Evolutionary conservation across 345 rosid species (phyloP).

Genomic region (Sisymbrium irio): DNA sequence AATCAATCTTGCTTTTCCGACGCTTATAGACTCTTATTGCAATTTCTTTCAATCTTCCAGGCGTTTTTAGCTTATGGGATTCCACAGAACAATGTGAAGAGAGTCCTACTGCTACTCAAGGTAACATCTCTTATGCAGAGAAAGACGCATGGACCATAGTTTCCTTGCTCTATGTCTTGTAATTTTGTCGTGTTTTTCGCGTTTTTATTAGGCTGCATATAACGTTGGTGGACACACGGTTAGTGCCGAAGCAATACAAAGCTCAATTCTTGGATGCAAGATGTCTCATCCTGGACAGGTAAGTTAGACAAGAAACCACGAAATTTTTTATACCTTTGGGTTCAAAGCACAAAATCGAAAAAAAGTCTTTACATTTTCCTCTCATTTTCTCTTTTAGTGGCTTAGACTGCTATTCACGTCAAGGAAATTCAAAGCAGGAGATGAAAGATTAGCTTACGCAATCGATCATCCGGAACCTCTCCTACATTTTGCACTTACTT

Average conservation of each 20-base stretch:
- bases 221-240: conserved; percentile 89
- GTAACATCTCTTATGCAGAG: conserved; percentile 33
- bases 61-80: conserved; percentile 91
- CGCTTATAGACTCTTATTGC: background rate
- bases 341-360: background rate
- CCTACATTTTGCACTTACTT: conserved; percentile 76
- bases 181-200: background rate
- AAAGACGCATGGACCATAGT: conserved; percentile 1
- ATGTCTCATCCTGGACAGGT: conserved; percentile 99
- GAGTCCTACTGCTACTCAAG: conserved; percentile 76
- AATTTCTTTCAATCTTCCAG: conserved; percentile 33
- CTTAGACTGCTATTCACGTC: conserved; percentile 67
- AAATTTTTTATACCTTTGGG: conserved; percentile 2
- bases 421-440: conserved; percentile 73
- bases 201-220: conserved; percentile 70
- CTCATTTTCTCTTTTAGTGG: conserved; percentile 55
- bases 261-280: conserved; percentile 73
- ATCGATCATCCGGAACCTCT: conserved; percentile 69
- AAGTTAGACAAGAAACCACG: background rate
- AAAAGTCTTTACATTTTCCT: background rate
- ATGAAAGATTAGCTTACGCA: conserved; percentile 63
- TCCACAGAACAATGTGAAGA: conserved; percentile 85
- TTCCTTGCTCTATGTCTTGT: background rate
- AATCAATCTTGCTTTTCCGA: background rate
- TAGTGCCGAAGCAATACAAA: conserved; percentile 78